Percentiles rank a stretch among this genome's conserved stretches.
Evolutionary conservation across 208 protist genomes (phyloP).

Genomic region (Lotmaria passim): DNA sequence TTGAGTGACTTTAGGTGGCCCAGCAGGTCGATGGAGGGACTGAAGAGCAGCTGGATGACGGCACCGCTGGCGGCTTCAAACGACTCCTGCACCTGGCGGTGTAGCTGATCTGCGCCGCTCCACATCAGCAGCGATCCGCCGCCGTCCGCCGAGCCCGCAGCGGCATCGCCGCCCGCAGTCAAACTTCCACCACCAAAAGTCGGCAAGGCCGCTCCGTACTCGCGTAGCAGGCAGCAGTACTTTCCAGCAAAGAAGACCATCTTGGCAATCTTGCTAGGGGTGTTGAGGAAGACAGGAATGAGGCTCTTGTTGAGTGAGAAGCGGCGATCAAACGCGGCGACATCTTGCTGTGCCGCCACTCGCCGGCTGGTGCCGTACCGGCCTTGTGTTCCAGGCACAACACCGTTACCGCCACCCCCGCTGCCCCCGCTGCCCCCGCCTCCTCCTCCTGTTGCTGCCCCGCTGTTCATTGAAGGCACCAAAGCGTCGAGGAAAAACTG

Average conservation of each 20-base stretch:
- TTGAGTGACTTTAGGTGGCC: conserved; percentile 81
- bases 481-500: conserved; percentile 36
- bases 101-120: conserved; percentile 68
- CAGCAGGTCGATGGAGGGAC: conserved; percentile 72
- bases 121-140: conserved; percentile 55
- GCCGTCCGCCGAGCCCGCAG: conserved; percentile 6
- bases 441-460: too few species aligned
- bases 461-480: conserved; percentile 6
- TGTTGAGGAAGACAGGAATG: conserved; percentile 74
- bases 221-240: conserved; percentile 89
- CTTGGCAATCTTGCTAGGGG: conserved; percentile 66
- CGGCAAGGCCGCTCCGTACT: conserved; percentile 63
- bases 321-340: conserved; percentile 70
- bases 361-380: conserved; percentile 23
- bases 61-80: conserved; percentile 77
- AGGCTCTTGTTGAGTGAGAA: conserved; percentile 87
- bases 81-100: conserved; percentile 73
- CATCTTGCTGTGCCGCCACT: conserved; percentile 32
- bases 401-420: not conserved
- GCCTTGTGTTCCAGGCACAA: conserved; percentile 1
- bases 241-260: conserved; percentile 88
- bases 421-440: conserved; percentile 10
- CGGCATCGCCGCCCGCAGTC: not conserved
- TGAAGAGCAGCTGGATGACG: conserved; percentile 80
- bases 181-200: conserved; percentile 33